phyloP scores from a whole-genome alignment of 2,329 filamentous ascomycete genomes.

The Claviceps quebecensis region DNA sequence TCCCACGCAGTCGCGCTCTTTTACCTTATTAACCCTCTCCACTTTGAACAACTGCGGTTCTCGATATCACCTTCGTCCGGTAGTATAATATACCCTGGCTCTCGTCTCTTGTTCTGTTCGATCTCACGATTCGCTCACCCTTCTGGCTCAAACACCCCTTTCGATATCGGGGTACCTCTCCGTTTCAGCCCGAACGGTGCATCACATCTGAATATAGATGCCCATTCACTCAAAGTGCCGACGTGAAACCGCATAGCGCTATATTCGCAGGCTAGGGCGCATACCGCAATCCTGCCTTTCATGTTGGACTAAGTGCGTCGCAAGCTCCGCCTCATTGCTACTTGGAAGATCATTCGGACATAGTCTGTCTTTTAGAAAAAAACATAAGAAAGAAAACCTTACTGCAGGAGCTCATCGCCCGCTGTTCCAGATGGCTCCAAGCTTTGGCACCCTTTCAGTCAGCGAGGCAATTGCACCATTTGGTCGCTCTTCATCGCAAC shows the following conservation, averaged over 20 bases:
- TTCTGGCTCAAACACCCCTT: neutral
- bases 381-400: no score
- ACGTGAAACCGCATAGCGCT: neutral
- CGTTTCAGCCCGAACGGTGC: neutral
- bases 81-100: conserved; percentile 4
- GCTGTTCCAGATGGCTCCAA: conserved; percentile 27
- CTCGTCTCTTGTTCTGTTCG: neutral
- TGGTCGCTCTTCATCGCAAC: conserved; percentile 20
- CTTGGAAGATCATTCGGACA: neutral
- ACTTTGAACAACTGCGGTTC: neutral
- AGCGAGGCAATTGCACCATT: conserved; percentile 19
- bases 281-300: neutral
- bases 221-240: neutral
- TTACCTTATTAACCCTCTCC: neutral
- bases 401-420: conserved; percentile 1
- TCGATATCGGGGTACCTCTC: neutral
- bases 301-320: neutral
- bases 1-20: neutral
- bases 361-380: neutral
- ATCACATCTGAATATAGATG: neutral
- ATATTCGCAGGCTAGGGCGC: neutral
- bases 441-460: conserved; percentile 16
- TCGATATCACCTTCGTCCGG: conserved; percentile 11
- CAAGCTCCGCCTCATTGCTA: conserved; percentile 2
- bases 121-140: neutral